Percentiles rank a stretch among this genome's conserved stretches.
These are phyloP conservation scores for Hymenoscyphus infarciens DNA, from an alignment of 2,329 filamentous ascomycete species.

Conservation along the genomic window DNA sequence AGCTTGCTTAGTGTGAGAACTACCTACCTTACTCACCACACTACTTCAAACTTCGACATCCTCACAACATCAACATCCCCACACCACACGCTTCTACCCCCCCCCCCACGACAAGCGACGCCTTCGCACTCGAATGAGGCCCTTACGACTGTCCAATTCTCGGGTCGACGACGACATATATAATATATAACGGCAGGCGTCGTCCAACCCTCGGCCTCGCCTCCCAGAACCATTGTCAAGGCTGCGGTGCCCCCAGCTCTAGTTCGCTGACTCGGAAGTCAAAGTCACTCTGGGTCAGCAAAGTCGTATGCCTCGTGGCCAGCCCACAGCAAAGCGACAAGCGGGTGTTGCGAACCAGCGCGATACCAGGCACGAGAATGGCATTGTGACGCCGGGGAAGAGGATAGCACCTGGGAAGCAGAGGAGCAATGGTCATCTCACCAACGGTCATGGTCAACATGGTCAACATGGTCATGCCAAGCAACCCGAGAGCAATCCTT, in stretches of 20 bases:
- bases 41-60: neutral
- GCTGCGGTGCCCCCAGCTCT: conserved; percentile 22
- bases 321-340: conserved; percentile 35
- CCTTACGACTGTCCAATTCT: conserved; percentile 2
- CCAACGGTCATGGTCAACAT: too few relatives aligned
- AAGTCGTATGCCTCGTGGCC: conserved; percentile 36
- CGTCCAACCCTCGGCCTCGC: neutral
- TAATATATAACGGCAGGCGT: conserved; percentile 4
- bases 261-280: conserved; percentile 35
- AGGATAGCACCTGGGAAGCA: conserved; percentile 46
- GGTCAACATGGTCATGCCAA: conserved; percentile 47
- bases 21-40: neutral
- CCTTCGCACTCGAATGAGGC: conserved; percentile 14
- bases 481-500: conserved; percentile 40
- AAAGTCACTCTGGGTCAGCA: conserved; percentile 36
- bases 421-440: conserved; percentile 53
- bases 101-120: neutral
- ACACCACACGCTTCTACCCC: neutral
- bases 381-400: conserved; percentile 74
- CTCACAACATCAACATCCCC: neutral
- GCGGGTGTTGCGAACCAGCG: conserved; percentile 55
- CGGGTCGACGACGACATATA: conserved; percentile 12
- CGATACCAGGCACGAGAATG: conserved; percentile 81
- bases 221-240: conserved; percentile 11
- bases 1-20: neutral